Evolutionary conservation across 2,329 filamentous ascomycete genomes (phyloP).

Genomic region (Chalaropsis ovoidea): DNA sequence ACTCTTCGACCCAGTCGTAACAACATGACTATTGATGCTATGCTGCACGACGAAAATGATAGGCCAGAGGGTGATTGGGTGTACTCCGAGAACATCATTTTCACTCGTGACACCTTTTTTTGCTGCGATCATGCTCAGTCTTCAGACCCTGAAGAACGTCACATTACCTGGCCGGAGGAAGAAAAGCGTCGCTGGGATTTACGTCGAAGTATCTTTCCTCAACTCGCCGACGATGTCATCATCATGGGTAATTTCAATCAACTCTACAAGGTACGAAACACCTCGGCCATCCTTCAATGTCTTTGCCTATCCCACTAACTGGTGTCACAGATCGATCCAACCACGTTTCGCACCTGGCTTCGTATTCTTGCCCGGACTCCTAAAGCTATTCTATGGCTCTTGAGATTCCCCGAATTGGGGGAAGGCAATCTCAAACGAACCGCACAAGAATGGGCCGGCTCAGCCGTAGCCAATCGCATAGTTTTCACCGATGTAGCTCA

Average conservation of each 20-base stretch:
- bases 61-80: conserved; percentile 71
- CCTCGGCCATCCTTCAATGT: not conserved
- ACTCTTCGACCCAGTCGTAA: conserved; percentile 71
- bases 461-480: conserved; percentile 74
- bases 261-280: conserved; percentile 71
- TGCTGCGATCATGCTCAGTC: conserved; percentile 96
- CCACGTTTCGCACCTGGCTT: conserved; percentile 90
- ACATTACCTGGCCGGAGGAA: conserved; percentile 72
- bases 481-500: conserved; percentile 95
- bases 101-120: conserved; percentile 90
- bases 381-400: conserved; percentile 84
- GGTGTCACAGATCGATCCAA: conserved; percentile 74
- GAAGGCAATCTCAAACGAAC: conserved; percentile 75
- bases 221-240: conserved; percentile 67
- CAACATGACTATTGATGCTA: conserved; percentile 64
- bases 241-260: conserved; percentile 98
- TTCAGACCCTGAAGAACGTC: conserved; percentile 58
- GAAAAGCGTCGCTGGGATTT: conserved; percentile 76
- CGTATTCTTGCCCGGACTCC: conserved; percentile 78
- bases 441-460: conserved; percentile 71
- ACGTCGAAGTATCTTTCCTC: conserved; percentile 84
- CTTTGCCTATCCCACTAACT: conserved; percentile 18
- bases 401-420: conserved; percentile 91
- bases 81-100: conserved; percentile 94
- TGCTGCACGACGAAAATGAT: conserved; percentile 55